Percentiles rank a stretch among this genome's conserved stretches.
These are phyloP conservation scores for Eucalyptus polybractea DNA, from an alignment of 345 rosid genomes.

Conservation along the genomic window DNA sequence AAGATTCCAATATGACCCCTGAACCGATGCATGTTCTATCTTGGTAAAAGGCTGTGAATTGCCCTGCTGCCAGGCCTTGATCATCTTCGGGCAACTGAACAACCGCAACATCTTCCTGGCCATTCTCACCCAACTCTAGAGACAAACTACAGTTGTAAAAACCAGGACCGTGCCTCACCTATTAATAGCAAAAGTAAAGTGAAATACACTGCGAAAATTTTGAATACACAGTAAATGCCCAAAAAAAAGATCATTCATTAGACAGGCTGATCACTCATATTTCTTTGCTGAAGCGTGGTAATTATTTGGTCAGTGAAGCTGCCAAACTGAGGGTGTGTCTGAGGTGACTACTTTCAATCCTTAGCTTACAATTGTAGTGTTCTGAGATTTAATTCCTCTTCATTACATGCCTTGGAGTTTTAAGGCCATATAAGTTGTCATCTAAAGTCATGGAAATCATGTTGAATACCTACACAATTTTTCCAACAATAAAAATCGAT, in stretches of 20 bases:
- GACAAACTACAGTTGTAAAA: constrained; percentile 49
- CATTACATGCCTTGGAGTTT: not conserved
- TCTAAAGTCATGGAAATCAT: not conserved
- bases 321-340: not conserved
- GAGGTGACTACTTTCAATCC: not conserved
- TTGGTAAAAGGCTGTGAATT: constrained; percentile 72
- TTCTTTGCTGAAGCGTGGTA: not conserved
- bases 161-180: constrained; percentile 92
- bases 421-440: not conserved
- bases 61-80: constrained; percentile 92
- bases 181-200: not conserved
- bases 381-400: not conserved
- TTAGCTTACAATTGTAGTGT: not conserved
- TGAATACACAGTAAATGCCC: not conserved
- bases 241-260: not conserved
- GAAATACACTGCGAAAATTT: not conserved
- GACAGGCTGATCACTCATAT: not conserved
- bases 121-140: constrained; percentile 22
- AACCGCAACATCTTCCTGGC: constrained; percentile 30
- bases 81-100: constrained; percentile 67
- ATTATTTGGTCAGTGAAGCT: not conserved
- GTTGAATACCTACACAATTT: not conserved
- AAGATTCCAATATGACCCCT: constrained; percentile 73
- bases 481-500: not conserved
- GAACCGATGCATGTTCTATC: constrained; percentile 65